Evolutionary conservation across 2,329 filamentous ascomycete species (phyloP).

Genomic region (Chaetomium globosum): DNA sequence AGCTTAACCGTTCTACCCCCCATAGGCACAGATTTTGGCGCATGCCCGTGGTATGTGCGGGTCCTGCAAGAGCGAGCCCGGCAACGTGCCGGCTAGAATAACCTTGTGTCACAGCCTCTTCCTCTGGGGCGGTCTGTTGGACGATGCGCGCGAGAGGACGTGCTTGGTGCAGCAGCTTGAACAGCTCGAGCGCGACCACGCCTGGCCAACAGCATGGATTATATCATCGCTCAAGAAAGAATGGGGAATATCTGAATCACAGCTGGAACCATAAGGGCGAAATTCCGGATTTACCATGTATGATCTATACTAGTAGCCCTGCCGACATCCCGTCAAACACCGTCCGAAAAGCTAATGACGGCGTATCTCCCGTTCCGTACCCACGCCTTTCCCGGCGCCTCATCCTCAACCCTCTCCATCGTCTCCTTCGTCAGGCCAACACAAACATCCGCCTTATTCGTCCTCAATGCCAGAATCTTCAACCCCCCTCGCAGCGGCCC

Average conservation of each 20-base stretch:
- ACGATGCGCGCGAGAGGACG: conserved; percentile 8
- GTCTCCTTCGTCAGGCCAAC: neutral
- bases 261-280: too few species aligned
- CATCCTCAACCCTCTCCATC: neutral
- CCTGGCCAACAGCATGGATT: conserved; percentile 14
- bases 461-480: conserved; percentile 15
- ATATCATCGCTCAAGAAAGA: conserved; percentile 8
- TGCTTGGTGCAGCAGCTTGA: conserved; percentile 10
- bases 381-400: conserved; percentile 9
- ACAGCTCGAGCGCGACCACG: conserved; percentile 9
- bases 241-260: neutral
- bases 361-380: conserved; percentile 12
- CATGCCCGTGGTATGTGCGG: conserved; percentile 9
- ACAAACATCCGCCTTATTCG: conserved; percentile 14
- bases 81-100: conserved; percentile 13
- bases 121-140: conserved; percentile 12
- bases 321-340: neutral
- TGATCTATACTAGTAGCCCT: too few species aligned
- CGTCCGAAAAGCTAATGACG: conserved; percentile 14
- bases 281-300: too few species aligned
- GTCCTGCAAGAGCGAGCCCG: conserved; percentile 11
- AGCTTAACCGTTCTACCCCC: too few species aligned
- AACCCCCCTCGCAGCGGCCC: neutral
- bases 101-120: conserved; percentile 13
- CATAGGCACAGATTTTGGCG: conserved; percentile 6